phyloP scores from a whole-genome alignment of 2,329 filamentous ascomycete species.

The Metarhizium brunneum region DNA sequence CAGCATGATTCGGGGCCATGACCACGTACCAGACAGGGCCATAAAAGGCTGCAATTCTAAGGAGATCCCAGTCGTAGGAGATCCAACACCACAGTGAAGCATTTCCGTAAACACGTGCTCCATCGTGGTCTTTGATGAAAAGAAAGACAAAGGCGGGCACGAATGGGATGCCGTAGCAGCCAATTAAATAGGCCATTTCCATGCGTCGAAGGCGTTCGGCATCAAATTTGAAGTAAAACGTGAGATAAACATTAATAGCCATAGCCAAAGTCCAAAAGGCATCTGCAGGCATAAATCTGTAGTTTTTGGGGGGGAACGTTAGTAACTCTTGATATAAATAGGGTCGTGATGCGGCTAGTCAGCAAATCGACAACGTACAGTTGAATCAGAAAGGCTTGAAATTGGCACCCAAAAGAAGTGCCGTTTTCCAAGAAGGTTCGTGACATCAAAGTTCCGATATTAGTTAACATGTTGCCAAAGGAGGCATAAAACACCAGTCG shows the following conservation, averaged over 20 bases:
- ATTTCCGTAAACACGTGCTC: constrained; percentile 57
- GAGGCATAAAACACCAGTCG: constrained; percentile 76
- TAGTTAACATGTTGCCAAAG: constrained; percentile 71
- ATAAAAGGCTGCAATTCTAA: constrained; percentile 69
- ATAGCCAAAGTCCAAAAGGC: constrained; percentile 72
- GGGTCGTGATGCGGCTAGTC: not conserved
- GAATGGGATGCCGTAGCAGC: constrained; percentile 66
- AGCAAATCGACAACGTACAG: constrained; percentile 45
- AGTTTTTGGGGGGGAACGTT: constrained; percentile 9
- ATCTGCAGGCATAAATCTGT: constrained; percentile 70
- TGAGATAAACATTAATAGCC: constrained; percentile 76
- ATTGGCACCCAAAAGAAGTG: constrained; percentile 50
- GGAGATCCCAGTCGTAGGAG: constrained; percentile 53
- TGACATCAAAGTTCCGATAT: constrained; percentile 67
- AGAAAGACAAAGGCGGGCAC: constrained; percentile 59
- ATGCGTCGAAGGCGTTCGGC: constrained; percentile 53
- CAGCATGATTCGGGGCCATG: not conserved
- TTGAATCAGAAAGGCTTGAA: constrained; percentile 73
- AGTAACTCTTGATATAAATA: not conserved
- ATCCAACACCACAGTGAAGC: constrained; percentile 82
- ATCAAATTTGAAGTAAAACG: constrained; percentile 68
- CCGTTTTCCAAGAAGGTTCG: constrained; percentile 44
- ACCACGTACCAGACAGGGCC: constrained; percentile 54
- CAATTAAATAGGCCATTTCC: constrained; percentile 60
- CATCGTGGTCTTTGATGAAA: constrained; percentile 46